Base-by-base conservation (phyloP, 768 basidiomycete genomes). In the Rhizopogon sp. region DNA sequence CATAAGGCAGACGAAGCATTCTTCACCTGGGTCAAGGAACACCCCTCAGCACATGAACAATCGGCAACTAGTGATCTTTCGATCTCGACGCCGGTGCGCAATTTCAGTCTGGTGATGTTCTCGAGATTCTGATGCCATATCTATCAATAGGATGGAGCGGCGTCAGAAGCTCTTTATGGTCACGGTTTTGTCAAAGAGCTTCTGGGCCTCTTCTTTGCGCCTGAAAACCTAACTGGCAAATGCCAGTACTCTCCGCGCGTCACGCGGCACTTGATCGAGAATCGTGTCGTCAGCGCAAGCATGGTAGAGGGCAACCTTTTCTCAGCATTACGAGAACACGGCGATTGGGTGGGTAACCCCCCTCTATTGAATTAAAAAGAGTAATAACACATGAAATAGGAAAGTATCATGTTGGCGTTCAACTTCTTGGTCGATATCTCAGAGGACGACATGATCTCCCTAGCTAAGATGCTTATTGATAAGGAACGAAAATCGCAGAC, bases 301-400 rank as follows among this genome's bases (percentile, higher is more conserved):
- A 88, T 90, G 86, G 62, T 88, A 9, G 70, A 80, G 6, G 79
- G 77, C 11, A 84, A 82, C 3, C 66, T 92, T 16, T 61, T 91
- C 39, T 72, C 73, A 8, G 74, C 74, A 2, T 67, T 93, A 35
- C 71, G 76, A 44, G 66, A 74, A 50, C 77, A 76, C 55, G 72
- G 75, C 42, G 90, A 92, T 62, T 93, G 90, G 90, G 90, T 83
- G 63, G 53, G 76, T 62, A 51, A 46, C 39, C 2, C 29, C 5
- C 14, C 31, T 7, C 17, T 10, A 29, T 33, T 1, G 14, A 20
- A 22, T 13, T 37, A 28, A 3, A 13, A 3, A 47, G 13, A 13
- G 41, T 39, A 29, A 52, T 57, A 22, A 54, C 13, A 40, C 6
- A 25, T 37, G 45, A 8, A 20, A 39, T 33, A 70, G 68, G 70